Percentiles rank a stretch among this genome's conserved stretches.
Conservation (phyloP, 2,329 filamentous ascomycete species). For the Fusarium nelsonii region DNA sequence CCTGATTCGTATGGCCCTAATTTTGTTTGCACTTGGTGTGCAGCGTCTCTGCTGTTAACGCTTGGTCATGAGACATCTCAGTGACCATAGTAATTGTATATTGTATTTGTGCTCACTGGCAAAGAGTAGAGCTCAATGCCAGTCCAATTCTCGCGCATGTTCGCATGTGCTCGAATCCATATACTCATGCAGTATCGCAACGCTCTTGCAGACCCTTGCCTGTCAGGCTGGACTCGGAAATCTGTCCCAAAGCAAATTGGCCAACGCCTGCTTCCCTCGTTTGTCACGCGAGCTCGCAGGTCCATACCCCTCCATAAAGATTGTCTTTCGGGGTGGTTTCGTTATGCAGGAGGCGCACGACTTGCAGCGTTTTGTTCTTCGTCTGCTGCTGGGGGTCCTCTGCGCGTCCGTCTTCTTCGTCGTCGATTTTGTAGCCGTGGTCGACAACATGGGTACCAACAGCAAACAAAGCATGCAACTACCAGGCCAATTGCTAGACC, state of each 20-base stretch:
- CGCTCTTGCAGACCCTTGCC: not conserved
- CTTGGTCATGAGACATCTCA: not conserved
- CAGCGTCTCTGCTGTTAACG: not conserved
- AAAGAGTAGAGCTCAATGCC: not conserved
- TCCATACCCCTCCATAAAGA: not conserved
- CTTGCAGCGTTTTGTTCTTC: conserved; percentile 34
- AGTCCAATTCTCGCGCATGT: not conserved
- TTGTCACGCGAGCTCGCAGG: not conserved
- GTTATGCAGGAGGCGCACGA: conserved; percentile 25
- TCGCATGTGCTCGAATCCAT: not conserved
- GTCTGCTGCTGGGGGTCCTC: conserved; percentile 34
- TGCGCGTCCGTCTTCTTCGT: conserved; percentile 33
- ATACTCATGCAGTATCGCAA: conserved; percentile 6
- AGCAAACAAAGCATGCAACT: conserved; percentile 51
- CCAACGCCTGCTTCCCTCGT: not conserved
- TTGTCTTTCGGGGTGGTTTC: not conserved
- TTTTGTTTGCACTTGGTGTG: not conserved
- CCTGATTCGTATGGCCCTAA: not conserved
- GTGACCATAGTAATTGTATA: not conserved
- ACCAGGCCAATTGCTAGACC: conserved; percentile 51
- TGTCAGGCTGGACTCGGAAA: not conserved
- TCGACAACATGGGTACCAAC: conserved; percentile 52
- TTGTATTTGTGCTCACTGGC: not conserved
- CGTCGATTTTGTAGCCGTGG: conserved; percentile 33
- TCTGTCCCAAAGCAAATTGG: not conserved